phyloP scores from a whole-genome alignment of 2,329 filamentous ascomycete genomes.

The Colletotrichum filicis region DNA sequence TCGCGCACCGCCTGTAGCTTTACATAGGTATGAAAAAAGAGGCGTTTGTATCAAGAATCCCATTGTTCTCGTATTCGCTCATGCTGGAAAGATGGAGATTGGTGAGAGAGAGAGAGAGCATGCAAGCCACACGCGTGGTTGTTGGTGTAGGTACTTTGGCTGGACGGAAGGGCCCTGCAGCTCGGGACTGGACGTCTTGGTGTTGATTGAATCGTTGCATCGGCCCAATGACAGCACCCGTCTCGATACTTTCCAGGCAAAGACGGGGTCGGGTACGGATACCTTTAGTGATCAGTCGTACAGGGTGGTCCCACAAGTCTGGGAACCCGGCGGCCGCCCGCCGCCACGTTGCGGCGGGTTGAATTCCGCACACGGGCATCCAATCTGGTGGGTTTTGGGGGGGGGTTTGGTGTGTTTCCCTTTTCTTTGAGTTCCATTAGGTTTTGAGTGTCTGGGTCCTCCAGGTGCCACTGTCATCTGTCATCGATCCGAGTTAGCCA shows the following conservation, averaged over 20 bases:
- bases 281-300: no score
- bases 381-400: no score
- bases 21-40: background rate
- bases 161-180: background rate
- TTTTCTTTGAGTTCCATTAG: no score
- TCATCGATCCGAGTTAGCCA: background rate
- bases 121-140: background rate
- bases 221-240: background rate
- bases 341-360: slow-evolving; percentile 6
- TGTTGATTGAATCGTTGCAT: background rate
- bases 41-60: background rate
- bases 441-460: background rate
- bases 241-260: background rate
- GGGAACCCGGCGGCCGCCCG: background rate
- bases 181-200: background rate
- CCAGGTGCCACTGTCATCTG: background rate
- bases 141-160: background rate
- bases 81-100: background rate
- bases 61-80: background rate
- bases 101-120: background rate
- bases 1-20: no score
- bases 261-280: no score
- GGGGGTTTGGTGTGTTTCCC: background rate
- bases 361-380: background rate
- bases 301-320: background rate